Evolutionary conservation across 2,329 filamentous ascomycete species (phyloP).

Genomic region (Arthrinium puccinioides): DNA sequence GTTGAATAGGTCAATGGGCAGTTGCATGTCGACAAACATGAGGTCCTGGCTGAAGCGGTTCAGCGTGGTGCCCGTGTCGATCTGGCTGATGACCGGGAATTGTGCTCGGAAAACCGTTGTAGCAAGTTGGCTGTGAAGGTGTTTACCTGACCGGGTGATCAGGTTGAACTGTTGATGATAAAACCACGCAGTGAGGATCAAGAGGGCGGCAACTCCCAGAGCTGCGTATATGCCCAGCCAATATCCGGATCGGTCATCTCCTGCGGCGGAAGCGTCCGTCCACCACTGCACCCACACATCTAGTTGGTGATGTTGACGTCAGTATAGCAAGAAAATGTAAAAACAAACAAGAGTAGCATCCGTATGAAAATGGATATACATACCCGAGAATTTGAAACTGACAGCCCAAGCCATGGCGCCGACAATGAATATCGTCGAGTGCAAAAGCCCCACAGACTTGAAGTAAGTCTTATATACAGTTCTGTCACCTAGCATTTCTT

Average conservation of each 20-base stretch:
- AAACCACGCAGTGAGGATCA: not conserved
- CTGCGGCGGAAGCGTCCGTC: slow-evolving; percentile 9
- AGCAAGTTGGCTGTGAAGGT: slow-evolving; percentile 38
- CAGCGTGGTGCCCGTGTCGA: slow-evolving; percentile 16
- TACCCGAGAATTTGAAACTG: slow-evolving; percentile 11
- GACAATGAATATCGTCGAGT: slow-evolving; percentile 9
- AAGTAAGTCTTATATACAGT: slow-evolving; percentile 12
- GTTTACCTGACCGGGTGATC: slow-evolving; percentile 22
- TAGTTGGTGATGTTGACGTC: slow-evolving; percentile 2
- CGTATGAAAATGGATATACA: slow-evolving; percentile 1
- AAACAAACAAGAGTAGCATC: not conserved
- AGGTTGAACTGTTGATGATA: not conserved
- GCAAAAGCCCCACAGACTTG: slow-evolving; percentile 8
- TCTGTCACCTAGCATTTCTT: slow-evolving; percentile 7
- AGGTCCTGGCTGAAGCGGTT: slow-evolving; percentile 20
- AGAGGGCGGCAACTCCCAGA: slow-evolving; percentile 3
- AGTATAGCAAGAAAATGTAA: not conserved
- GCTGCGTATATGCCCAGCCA: slow-evolving; percentile 14
- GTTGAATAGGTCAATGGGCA: slow-evolving; percentile 12
- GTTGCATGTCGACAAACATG: slow-evolving; percentile 12
- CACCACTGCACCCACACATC: slow-evolving; percentile 19
- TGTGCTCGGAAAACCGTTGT: slow-evolving; percentile 31
- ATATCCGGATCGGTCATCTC: slow-evolving; percentile 7
- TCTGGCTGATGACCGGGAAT: slow-evolving; percentile 13
- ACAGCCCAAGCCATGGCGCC: slow-evolving; percentile 9